phyloP scores from a whole-genome alignment of 108 stramenopile genomes.

The Discostella stelligeroides region DNA sequence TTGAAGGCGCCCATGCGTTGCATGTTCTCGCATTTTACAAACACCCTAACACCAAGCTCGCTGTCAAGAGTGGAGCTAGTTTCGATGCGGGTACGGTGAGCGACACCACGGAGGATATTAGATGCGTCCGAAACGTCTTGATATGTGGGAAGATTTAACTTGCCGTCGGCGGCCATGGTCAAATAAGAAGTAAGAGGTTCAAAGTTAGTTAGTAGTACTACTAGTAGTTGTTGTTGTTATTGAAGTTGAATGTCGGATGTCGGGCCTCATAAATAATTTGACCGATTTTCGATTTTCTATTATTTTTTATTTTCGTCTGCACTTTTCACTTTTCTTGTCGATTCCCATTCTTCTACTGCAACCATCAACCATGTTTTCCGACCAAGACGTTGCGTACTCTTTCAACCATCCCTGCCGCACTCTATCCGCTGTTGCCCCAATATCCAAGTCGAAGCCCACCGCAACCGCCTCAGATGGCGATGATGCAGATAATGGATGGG shows the following conservation, averaged over 20 bases:
- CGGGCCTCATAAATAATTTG: too few species aligned
- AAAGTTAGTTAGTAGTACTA: too few species aligned
- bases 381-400: constrained; percentile 45
- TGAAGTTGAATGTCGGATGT: too few species aligned
- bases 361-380: constrained; percentile 46
- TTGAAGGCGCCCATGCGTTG: constrained; percentile 56
- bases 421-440: constrained; percentile 37
- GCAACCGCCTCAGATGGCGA: background rate
- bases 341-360: too few species aligned
- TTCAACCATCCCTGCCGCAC: constrained; percentile 43
- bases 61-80: constrained; percentile 42
- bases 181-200: too few species aligned
- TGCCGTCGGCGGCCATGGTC: background rate
- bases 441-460: constrained; percentile 7
- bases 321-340: too few species aligned
- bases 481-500: background rate
- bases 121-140: constrained; percentile 39
- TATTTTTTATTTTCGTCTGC: too few species aligned
- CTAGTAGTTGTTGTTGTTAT: too few species aligned
- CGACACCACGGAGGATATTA: constrained; percentile 16
- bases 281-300: too few species aligned
- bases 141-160: constrained; percentile 48
- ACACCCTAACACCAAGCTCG: constrained; percentile 32
- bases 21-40: constrained; percentile 47
- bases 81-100: constrained; percentile 41